Evolutionary conservation across 768 basidiomycete species (phyloP), one percentile per base, ranked within the genome.

Genomic region (Rossbeevera mucosa): DNA sequence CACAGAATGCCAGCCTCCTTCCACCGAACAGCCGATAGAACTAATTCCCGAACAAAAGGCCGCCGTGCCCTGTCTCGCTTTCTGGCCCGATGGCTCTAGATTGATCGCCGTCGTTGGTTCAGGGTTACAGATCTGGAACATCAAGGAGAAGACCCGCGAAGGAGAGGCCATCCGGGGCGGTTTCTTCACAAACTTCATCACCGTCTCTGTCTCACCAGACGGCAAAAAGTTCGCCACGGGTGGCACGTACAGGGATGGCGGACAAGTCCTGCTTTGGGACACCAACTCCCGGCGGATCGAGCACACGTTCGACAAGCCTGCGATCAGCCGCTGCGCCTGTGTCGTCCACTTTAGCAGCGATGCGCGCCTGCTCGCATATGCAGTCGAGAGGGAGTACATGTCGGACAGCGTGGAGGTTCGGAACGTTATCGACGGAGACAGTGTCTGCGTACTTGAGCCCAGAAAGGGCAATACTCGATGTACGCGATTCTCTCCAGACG

Each of bases 111-210:
- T 62, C 59, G 59, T 64, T 18, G 61, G 61, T 24, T 61, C 61
- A 54, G 61, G 61, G 44, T 44, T 62, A 36, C 61, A 62, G 55
- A 55, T 62, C 38, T 62, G 61, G 61, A 64, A 64, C 48, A 53
- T 62, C 47, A 52, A 51, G 16, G 51, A 61, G n/a, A 62, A 51
- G 11, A 53, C 38, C 22, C 59, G 61, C 13, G 59, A 58, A 25
- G 61, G 61, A 30, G 61, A 62, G 36, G 45, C 13, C 41, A 62
- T 62, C 53, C 61, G 61, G 0, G 44, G 55, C 8, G 62, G 61
- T 12, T 62, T 62, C 55, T 62, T 61, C 62, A 64, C 62, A 43
- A 61, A 61, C 49, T 62, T 61, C 41, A 53, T 55, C 62, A 62
- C 61, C 26, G 62, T 62, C 55, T 28, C 55, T 30, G 47, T 62